Evolutionary conservation across 164 flowering plant genomes (phyloP), one percentile per base, ranked within the genome.

Genomic region (Stephania cephalantha): DNA sequence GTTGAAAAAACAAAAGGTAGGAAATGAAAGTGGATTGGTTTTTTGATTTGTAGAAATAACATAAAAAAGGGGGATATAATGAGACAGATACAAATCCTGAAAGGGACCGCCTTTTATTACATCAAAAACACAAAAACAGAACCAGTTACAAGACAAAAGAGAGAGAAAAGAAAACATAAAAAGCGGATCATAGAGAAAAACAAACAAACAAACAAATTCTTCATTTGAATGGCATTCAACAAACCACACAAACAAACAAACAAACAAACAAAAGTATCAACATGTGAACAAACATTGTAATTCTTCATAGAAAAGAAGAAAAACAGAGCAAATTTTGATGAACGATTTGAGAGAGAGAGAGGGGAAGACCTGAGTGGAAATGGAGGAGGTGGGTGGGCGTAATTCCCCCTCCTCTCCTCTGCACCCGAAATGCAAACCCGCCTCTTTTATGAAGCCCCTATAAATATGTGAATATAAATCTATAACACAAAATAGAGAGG

Each of bases 341-440:
- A 50, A 50, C 15, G 2, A 50, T 50, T 50, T 9, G 63, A 55
- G 18, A 55, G 63, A 55, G 15, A 3, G 58, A 53, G 58, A 53
- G 63, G 17, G 18, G 2, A 18, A 17, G n/a, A 58, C 65, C 65
- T 58, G 65, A 58, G 1, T 48, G 1, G 42, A 35, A 35, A 35
- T 35, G 42, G 42, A 35, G 42, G 71, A 69, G 71, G 45, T 42
- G 2, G 48, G 45, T 13, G 44, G 20, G 25, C 6, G 17, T 18
- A n/a, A 25, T 20, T 7, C 25, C 48, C 48, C 48, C 22, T 69
- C 45, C 71, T 35, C 71, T 69, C 71, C 71, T 69, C n/a, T 44
- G 71, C 71, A 69, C 42, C 35, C 71, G 22, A 69, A 50, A 50
- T 8, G 15, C 71, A 44, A 69, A 67, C 13, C 6, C 35, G 1